These are phyloP conservation scores for Pyricularia pennisetigena DNA, from an alignment of 2,329 filamentous ascomycete species.

Conservation along the genomic window DNA sequence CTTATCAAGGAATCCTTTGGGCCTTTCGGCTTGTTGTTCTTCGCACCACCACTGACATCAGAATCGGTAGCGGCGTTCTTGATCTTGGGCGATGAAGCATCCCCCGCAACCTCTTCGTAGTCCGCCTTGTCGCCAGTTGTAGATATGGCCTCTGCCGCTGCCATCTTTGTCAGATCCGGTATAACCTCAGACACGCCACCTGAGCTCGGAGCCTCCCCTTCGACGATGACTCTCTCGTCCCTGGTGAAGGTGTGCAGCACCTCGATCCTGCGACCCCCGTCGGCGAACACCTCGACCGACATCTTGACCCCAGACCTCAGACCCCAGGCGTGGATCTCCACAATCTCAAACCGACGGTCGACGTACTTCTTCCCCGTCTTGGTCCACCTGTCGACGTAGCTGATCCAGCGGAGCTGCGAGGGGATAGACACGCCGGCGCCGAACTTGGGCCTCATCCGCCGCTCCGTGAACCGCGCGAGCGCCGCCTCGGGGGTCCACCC, in stretches of 20 bases:
- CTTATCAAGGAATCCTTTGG: conserved; percentile 10
- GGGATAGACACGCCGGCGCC: conserved; percentile 87
- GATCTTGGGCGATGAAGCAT: conserved; percentile 5
- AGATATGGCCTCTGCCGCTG: conserved; percentile 23
- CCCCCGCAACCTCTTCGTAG: conserved; percentile 8
- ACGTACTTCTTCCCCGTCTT: conserved; percentile 62
- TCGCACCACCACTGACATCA: background rate
- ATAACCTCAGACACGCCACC: conserved; percentile 39
- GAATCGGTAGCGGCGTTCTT: background rate
- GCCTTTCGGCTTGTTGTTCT: conserved; percentile 7
- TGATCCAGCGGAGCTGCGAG: conserved; percentile 79
- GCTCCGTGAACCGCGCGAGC: conserved; percentile 56
- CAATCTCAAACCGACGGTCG: conserved; percentile 72
- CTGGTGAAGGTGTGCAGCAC: conserved; percentile 70
- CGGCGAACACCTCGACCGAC: conserved; percentile 71
- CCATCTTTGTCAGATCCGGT: conserved; percentile 37
- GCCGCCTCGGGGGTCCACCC: conserved; percentile 46
- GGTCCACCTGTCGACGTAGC: conserved; percentile 84
- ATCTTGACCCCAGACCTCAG: conserved; percentile 81
- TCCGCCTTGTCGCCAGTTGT: conserved; percentile 6
- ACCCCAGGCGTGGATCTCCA: conserved; percentile 87
- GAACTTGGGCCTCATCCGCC: conserved; percentile 83
- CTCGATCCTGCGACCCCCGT: conserved; percentile 84
- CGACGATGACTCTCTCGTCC: conserved; percentile 60
- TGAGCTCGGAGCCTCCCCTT: conserved; percentile 42